Percentiles rank a stretch among this genome's conserved stretches.
These are phyloP conservation scores for Onygena corvina DNA, from an alignment of 2,329 filamentous ascomycete genomes.

Conservation along the genomic window DNA sequence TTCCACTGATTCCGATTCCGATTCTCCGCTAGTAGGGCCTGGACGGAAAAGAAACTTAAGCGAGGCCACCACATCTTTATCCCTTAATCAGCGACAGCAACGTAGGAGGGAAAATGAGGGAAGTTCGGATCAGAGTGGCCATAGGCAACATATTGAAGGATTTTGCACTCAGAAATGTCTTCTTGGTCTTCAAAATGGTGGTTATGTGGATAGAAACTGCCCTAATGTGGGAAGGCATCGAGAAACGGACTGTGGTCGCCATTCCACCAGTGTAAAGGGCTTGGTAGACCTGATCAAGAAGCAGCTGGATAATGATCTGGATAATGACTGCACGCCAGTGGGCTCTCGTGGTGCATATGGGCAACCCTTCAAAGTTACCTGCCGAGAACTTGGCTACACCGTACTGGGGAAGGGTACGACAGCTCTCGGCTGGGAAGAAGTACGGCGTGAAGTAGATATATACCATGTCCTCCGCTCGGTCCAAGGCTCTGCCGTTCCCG, in stretches of 20 bases:
- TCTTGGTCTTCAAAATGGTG: slow-evolving; percentile 12
- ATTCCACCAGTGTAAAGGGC: slow-evolving; percentile 3
- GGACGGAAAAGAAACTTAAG: slow-evolving; percentile 18
- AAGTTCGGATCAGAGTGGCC: not conserved
- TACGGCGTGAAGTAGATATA: slow-evolving; percentile 20
- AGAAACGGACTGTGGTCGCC: not conserved
- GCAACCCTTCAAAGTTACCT: slow-evolving; percentile 23
- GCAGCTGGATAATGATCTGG: slow-evolving; percentile 7
- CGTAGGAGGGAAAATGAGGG: slow-evolving; percentile 3
- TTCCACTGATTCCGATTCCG: slow-evolving; percentile 14
- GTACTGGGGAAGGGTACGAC: slow-evolving; percentile 17
- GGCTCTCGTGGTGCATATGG: slow-evolving; percentile 16
- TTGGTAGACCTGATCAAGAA: slow-evolving; percentile 11
- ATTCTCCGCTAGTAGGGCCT: slow-evolving; percentile 13
- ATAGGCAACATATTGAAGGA: not conserved
- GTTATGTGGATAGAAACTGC: slow-evolving; percentile 22
- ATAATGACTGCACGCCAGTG: slow-evolving; percentile 13
- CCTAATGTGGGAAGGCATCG: slow-evolving; percentile 29
- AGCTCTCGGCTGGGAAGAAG: slow-evolving; percentile 8
- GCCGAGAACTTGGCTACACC: slow-evolving; percentile 17
- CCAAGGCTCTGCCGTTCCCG: slow-evolving; percentile 22
- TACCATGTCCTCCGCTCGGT: slow-evolving; percentile 18
- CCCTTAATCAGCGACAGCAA: not conserved
- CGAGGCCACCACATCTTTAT: slow-evolving; percentile 18
- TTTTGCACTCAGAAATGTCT: slow-evolving; percentile 13